A percentile compares a stretch with the other conserved stretches of the same genome.
These are phyloP conservation scores for Microglena sp. DNA, from an alignment of 139 green algal genomes.

Conservation along the genomic window DNA sequence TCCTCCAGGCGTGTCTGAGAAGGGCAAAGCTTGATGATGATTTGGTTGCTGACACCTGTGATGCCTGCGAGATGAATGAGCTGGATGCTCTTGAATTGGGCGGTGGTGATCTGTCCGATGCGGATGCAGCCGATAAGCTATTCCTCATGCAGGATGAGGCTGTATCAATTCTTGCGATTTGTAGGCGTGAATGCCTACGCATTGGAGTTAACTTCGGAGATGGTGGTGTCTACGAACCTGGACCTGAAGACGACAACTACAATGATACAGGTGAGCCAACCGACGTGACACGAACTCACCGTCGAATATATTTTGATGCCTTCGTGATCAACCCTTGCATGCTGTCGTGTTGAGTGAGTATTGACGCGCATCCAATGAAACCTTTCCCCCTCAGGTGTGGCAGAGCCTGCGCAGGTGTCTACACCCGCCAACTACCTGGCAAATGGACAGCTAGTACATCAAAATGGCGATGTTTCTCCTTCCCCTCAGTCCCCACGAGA, in stretches of 20 bases:
- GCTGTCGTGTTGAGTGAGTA: too few relatives aligned
- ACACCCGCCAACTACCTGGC: too few relatives aligned
- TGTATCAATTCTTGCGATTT: constrained; percentile 9
- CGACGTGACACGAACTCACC: too few relatives aligned
- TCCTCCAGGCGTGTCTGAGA: constrained; percentile 16
- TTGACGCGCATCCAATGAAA: too few relatives aligned
- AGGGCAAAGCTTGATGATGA: constrained; percentile 27
- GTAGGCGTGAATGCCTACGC: constrained; percentile 21
- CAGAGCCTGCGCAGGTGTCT: too few relatives aligned
- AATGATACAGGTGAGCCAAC: too few relatives aligned
- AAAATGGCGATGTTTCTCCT: too few relatives aligned
- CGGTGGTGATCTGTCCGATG: constrained; percentile 7
- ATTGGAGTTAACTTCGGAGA: constrained; percentile 28
- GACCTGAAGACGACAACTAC: constrained; percentile 11
- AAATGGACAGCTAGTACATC: too few relatives aligned
- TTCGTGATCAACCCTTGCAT: too few relatives aligned
- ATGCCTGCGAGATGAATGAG: constrained; percentile 31
- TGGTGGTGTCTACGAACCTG: constrained; percentile 2
- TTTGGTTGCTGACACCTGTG: constrained; percentile 18
- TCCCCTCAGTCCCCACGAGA: too few relatives aligned
- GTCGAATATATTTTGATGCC: too few relatives aligned
- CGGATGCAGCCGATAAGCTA: constrained; percentile 19
- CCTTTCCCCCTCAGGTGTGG: too few relatives aligned
- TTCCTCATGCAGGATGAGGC: constrained; percentile 37
- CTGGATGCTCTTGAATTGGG: constrained; percentile 22